Conservation (phyloP, 495 filamentous ascomycete species). For the Elasticomyces elasticus region DNA sequence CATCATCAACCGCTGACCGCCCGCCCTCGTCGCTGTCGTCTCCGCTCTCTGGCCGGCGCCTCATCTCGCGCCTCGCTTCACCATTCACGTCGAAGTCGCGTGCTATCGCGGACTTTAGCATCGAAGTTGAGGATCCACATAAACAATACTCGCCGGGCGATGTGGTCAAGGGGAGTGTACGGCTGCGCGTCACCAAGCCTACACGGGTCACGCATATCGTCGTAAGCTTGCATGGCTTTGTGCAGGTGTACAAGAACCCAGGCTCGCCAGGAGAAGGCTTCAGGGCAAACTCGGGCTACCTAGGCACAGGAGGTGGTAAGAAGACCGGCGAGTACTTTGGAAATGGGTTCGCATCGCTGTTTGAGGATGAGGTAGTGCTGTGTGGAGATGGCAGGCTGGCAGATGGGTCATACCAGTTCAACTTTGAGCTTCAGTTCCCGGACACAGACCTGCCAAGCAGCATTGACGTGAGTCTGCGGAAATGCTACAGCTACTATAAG, state of each 20-base stretch:
- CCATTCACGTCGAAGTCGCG: conserved; percentile 57
- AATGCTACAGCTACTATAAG: neutral
- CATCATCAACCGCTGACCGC: conserved; percentile 25
- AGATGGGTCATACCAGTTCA: conserved; percentile 80
- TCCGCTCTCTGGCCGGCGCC: conserved; percentile 29
- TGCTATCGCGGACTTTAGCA: conserved; percentile 71
- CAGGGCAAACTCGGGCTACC: conserved; percentile 32
- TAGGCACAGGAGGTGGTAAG: conserved; percentile 46
- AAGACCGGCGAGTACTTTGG: conserved; percentile 60
- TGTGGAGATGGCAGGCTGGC: conserved; percentile 85
- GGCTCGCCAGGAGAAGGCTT: conserved; percentile 51
- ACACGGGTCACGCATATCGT: conserved; percentile 84
- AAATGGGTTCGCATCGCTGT: conserved; percentile 75
- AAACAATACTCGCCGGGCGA: conserved; percentile 68
- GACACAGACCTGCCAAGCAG: conserved; percentile 77
- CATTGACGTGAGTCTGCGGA: conserved; percentile 63
- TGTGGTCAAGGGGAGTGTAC: conserved; percentile 59
- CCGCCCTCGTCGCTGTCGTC: conserved; percentile 15
- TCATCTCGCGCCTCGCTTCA: conserved; percentile 50
- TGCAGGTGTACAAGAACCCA: conserved; percentile 75
- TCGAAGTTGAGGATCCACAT: conserved; percentile 75
- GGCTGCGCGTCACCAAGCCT: conserved; percentile 70
- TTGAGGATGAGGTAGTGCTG: conserved; percentile 81
- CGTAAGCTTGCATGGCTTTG: conserved; percentile 76
- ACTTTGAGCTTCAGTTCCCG: conserved; percentile 77